A percentile compares a stretch with the other conserved stretches of the same genome.
These are phyloP conservation scores for Metroxylon sagu DNA, from an alignment of 176 grass and related monocot species.

Conservation along the genomic window DNA sequence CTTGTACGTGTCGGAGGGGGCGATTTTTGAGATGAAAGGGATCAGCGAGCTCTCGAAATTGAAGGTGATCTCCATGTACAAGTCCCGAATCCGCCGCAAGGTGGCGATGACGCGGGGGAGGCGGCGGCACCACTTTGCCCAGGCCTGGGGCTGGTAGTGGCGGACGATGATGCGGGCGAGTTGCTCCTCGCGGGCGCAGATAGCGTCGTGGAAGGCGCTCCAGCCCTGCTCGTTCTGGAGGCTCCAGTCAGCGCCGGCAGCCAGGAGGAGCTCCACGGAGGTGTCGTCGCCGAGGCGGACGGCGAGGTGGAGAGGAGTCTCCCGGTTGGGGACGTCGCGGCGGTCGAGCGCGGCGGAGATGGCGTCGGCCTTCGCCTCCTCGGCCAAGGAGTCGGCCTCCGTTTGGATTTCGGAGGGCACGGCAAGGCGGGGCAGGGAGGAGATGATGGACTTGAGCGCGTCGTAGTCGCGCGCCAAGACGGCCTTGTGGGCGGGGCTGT, in stretches of 20 bases:
- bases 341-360: constrained; percentile 9
- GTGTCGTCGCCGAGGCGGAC: not conserved
- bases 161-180: constrained; percentile 8
- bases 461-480: not conserved
- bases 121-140: constrained; percentile 7
- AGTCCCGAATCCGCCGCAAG: constrained; percentile 3
- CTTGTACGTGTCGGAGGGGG: constrained; percentile 14
- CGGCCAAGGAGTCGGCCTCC: not conserved
- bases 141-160: not conserved
- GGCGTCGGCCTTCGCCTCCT: constrained; percentile 7
- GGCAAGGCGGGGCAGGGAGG: not conserved
- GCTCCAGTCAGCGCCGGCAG: constrained; percentile 3
- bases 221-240: constrained; percentile 8
- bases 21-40: constrained; percentile 5
- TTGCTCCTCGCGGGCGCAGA: not conserved
- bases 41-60: constrained; percentile 14
- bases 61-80: constrained; percentile 17
- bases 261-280: not conserved
- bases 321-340: constrained; percentile 5
- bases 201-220: constrained; percentile 1
- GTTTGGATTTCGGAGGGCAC: not conserved
- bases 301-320: constrained; percentile 8
- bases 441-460: not conserved
- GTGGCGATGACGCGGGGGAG: constrained; percentile 4
- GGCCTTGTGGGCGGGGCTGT: constrained; percentile 4